Evolutionary conservation across 2,329 filamentous ascomycete genomes (phyloP), one percentile per base, ranked within the genome.

Genomic region (Monosporascus cannonballus): DNA sequence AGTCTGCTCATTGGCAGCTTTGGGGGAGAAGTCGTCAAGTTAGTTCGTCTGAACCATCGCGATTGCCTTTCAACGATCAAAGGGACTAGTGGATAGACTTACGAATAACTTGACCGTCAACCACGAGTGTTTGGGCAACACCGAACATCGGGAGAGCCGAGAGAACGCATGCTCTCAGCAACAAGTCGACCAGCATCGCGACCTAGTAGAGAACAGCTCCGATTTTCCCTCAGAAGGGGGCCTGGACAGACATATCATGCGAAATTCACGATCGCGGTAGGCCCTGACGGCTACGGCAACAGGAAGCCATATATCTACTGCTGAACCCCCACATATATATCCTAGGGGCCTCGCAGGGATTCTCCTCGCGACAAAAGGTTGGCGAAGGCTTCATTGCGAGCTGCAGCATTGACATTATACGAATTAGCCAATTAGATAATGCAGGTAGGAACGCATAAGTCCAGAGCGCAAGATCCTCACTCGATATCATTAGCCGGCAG

Each of bases 401-500:
- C 41, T 49, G 50, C 47, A 51, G 55, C 36, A 56, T 54, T 55
- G 54, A 50, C 27, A 57, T 52, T 54, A 56, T 52, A 49, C 52
- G 44, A 53, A 27, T 37, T 52, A 42, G 30, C 38, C 49, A 49
- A 51, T 51, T 46, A 50, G 41, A 50, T 49, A 54, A 52, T 44
- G 54, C 51, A 54, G 46, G 53, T 45, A 54, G 47, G 37, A 49
- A 49, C 24, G 24, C 14, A 17, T 7, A n/a, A 46, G 20, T 17
- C 25, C 15, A 27, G 52, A 50, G 51, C 46, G 48, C 14, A 49
- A 56, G 54, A 20, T 56, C 47, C 62, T 61, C 61, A 56, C 55
- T 57, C 39, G 50, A 36, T 37, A 52, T 56, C 54, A 64, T 64
- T 64, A 64, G 58, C 62, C 62, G 60, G 49, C 36, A 62, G 55